Base-by-base conservation (phyloP, 1,284 basidiomycete genomes). In the Tausonia pullulans region DNA sequence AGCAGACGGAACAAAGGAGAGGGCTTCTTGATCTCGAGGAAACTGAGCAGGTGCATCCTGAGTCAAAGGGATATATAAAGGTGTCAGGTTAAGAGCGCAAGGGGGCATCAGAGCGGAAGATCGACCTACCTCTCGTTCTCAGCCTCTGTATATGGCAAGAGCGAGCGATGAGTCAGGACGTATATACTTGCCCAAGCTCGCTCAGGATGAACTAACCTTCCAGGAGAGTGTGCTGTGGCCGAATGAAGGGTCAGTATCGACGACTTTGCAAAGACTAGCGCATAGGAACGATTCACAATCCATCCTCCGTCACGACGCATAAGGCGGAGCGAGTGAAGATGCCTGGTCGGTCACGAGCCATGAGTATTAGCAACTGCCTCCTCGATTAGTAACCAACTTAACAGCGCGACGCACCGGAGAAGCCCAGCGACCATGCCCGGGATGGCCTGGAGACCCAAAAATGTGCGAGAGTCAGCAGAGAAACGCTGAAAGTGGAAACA, bases 381-480 rank as follows among this genome's bases (percentile, higher is more conserved):
- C 27, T 27, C 27, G 27, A 27, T 27, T 27, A 27, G 27, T 27
- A 27, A 27, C 27, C 27, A 27, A 27, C 27, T 27, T 27, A 27
- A 27, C 27, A 27, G 27, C 27, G 27, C 27, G 79, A 77, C 95
- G 91, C 48, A 92, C 27, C 27, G 82, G 54, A 91, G 79, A 43
- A 88, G 88, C 2, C 90, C 93, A 11, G 86, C 92, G 1, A 93
- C 90, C 90, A 95, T 94, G 2, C 93, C 93, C 10, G 91, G 90
- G 5, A 93, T 49, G 6, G 39, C 54, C 27, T 27, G 27, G 27
- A 27, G 27, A 27, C 27, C 27, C 27, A 27, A 27, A 27, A 27
- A 27, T 46, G 8, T 8, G 11, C 8, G 27, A 16, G 3, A 64
- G 7, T 69, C 69, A 3, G 44, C 13, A 60, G 27, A 3, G 45